Percentiles rank a stretch among this genome's conserved stretches.
Conservation (phyloP, 345 rosid genomes). For the Conringia planisiliqua region DNA sequence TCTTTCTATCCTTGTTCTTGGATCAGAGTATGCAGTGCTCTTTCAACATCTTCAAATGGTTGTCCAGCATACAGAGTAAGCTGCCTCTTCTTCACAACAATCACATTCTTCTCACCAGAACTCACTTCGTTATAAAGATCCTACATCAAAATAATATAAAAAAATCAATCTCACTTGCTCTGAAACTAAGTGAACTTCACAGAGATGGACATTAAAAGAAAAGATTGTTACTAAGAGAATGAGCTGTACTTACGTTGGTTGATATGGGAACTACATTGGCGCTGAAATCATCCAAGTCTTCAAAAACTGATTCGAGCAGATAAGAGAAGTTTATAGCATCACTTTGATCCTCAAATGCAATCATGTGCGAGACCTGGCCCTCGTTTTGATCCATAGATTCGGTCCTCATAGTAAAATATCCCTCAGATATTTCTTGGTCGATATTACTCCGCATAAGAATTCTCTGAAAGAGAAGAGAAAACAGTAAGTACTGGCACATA, state of each 20-base stretch:
- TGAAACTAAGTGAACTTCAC: not conserved
- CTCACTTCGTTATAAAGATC: conserved; percentile 54
- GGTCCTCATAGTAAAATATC: conserved; percentile 47
- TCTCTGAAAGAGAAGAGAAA: conserved; percentile 41
- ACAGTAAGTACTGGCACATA: not conserved
- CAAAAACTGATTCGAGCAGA: conserved; percentile 64
- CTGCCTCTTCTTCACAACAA: conserved; percentile 72
- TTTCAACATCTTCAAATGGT: conserved; percentile 67
- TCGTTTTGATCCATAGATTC: conserved; percentile 32
- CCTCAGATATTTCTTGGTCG: conserved; percentile 46
- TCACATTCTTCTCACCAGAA: conserved; percentile 42
- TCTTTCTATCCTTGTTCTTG: conserved; percentile 25
- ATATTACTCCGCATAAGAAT: conserved; percentile 59
- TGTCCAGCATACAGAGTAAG: conserved; percentile 76
- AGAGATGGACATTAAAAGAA: not conserved
- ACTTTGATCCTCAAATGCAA: conserved; percentile 70
- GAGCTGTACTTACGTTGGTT: conserved; percentile 39
- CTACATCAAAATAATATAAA: conserved; percentile 33
- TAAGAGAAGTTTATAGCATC: conserved; percentile 83
- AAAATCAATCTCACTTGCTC: not conserved
- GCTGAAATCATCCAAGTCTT: conserved; percentile 60
- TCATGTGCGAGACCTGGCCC: conserved; percentile 33
- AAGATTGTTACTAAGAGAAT: not conserved
- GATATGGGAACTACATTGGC: conserved; percentile 61
- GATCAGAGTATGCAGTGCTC: conserved; percentile 52